Percentiles rank a stretch among this genome's conserved stretches.
These are phyloP conservation scores for Fraxinus floribunda DNA, from an alignment of 305 asterid genomes.

Conservation along the genomic window DNA sequence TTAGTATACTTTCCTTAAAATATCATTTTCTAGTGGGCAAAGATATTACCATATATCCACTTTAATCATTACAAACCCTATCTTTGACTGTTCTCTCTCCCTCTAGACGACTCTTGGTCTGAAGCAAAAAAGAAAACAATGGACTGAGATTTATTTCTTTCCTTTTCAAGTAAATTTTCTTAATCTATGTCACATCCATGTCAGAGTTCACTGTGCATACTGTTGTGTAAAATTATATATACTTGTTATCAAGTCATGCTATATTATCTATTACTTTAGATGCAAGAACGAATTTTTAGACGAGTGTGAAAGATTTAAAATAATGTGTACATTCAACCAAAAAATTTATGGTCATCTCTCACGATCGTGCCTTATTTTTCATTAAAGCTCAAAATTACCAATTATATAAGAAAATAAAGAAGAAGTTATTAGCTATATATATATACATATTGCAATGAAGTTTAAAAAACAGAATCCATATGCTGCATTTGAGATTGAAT, in stretches of 20 bases:
- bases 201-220: too few species aligned
- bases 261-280: too few species aligned
- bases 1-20: constrained; percentile 40
- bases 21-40: constrained; percentile 41
- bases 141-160: background rate
- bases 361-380: background rate
- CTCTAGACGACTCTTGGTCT: background rate
- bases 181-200: background rate
- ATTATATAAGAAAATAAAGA: background rate
- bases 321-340: too few species aligned
- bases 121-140: background rate
- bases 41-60: constrained; percentile 26
- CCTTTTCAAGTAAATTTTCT: background rate
- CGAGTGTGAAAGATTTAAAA: too few species aligned
- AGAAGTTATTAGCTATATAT: background rate
- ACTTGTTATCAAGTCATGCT: too few species aligned
- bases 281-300: too few species aligned
- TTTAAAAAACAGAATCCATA: background rate
- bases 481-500: background rate
- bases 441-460: background rate
- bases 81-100: constrained; percentile 44
- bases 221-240: too few species aligned
- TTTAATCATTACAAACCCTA: constrained; percentile 44
- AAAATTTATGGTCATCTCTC: too few species aligned
- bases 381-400: background rate